A percentile compares a stretch with the other conserved stretches of the same genome.
Conservation (phyloP, 2,329 filamentous ascomycete species). For the Ceratocystis papillata region DNA sequence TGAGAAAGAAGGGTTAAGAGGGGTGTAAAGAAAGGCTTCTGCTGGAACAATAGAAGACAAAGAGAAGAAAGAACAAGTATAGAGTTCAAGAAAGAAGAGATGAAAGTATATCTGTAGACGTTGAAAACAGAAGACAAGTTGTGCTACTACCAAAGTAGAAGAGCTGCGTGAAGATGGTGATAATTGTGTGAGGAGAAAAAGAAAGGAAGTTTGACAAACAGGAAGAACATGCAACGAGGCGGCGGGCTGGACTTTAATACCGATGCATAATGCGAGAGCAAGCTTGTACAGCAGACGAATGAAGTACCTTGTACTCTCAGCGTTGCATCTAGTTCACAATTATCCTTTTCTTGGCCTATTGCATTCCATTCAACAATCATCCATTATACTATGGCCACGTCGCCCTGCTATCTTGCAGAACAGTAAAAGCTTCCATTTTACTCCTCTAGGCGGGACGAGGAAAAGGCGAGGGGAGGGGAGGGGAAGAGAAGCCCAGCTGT, state of each 20-base stretch:
- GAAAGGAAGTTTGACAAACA: constrained; percentile 6
- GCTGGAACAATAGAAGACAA: constrained; percentile 5
- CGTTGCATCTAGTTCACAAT: background rate
- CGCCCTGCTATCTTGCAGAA: background rate
- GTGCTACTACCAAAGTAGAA: constrained; percentile 11
- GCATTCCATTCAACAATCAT: no score
- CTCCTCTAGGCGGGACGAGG: background rate
- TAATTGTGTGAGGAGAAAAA: constrained; percentile 16
- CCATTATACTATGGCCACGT: constrained; percentile 6
- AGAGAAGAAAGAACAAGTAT: background rate
- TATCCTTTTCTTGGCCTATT: background rate
- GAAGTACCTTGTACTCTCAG: constrained; percentile 17
- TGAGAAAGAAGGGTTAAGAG: background rate
- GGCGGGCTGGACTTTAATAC: background rate
- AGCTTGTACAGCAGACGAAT: background rate
- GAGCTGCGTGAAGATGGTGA: constrained; percentile 6
- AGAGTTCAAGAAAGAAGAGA: constrained; percentile 7
- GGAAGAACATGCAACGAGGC: constrained; percentile 3
- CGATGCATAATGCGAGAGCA: background rate
- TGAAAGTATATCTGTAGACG: background rate
- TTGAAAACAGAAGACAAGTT: constrained; percentile 13
- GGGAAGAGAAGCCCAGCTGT: background rate
- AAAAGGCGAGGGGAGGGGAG: no score
- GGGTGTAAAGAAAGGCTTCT: background rate
- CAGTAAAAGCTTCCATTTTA: constrained; percentile 4